phyloP scores from a whole-genome alignment of 1,284 basidiomycete species.

The Ceratobasidium papillatum region DNA sequence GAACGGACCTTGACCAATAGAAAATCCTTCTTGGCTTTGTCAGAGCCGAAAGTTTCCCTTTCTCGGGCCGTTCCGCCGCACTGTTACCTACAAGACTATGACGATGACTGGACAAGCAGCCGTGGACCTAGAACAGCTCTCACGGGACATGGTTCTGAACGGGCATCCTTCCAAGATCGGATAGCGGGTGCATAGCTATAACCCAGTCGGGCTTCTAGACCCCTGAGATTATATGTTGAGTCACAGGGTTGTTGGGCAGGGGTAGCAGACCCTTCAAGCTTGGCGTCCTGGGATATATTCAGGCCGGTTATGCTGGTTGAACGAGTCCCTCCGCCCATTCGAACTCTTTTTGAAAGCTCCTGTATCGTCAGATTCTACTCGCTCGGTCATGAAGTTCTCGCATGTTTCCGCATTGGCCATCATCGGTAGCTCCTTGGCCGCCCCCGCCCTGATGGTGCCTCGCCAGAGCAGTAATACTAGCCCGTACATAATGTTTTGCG shows the following conservation, averaged over 20 bases:
- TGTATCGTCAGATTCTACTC: not conserved
- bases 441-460: not conserved
- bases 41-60: not conserved
- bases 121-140: not conserved
- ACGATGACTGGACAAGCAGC: not conserved
- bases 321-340: not conserved
- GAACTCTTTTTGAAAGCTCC: not conserved
- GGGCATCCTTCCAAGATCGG: constrained; percentile 5
- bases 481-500: not conserved
- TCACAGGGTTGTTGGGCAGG: not conserved
- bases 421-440: not conserved
- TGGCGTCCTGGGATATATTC: not conserved
- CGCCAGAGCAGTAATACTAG: not conserved
- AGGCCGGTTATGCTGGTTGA: not conserved
- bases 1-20: not conserved
- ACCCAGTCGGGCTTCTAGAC: not conserved
- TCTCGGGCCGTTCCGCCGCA: not conserved
- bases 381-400: not conserved
- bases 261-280: not conserved
- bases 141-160: not conserved
- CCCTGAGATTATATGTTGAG: not conserved
- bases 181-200: not conserved
- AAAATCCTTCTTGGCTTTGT: not conserved
- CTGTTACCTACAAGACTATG: not conserved
- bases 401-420: not conserved